A percentile compares a stretch with the other conserved stretches of the same genome.
phyloP scores from a whole-genome alignment of 2,329 filamentous ascomycete species.

The Xylaria hypoxylon region DNA sequence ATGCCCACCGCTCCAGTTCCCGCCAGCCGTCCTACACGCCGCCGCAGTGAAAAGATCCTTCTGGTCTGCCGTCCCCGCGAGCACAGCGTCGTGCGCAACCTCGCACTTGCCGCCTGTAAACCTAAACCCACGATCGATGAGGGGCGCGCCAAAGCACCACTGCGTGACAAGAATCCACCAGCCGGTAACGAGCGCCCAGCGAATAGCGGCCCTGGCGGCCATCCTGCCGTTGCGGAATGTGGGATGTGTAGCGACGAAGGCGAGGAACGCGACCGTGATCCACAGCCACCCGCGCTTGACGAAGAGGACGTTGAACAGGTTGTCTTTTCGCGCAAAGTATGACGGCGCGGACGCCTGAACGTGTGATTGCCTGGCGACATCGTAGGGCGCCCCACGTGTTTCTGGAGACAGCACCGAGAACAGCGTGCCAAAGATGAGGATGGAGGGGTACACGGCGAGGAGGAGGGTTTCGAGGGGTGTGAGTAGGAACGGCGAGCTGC shows the following conservation, averaged over 20 bases:
- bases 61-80: conserved; percentile 60
- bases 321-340: conserved; percentile 95
- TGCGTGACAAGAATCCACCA: conserved; percentile 92
- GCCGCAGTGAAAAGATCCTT: conserved; percentile 74
- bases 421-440: conserved; percentile 83
- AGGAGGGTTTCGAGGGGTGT: conserved; percentile 74
- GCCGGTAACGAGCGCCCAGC: conserved; percentile 78
- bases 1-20: conserved; percentile 90
- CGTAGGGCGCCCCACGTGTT: conserved; percentile 73
- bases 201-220: conserved; percentile 68
- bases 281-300: conserved; percentile 97
- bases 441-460: conserved; percentile 78
- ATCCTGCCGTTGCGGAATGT: conserved; percentile 51
- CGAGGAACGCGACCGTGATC: conserved; percentile 79
- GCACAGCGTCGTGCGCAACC: conserved; percentile 61
- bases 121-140: conserved; percentile 92
- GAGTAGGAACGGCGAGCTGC: conserved; percentile 72
- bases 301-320: conserved; percentile 91
- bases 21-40: conserved; percentile 85
- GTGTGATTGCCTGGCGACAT: conserved; percentile 72
- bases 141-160: conserved; percentile 92
- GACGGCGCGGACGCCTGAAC: conserved; percentile 68
- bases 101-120: conserved; percentile 89
- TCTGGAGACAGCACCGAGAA: conserved; percentile 83
- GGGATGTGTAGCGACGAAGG: conserved; percentile 78